Base-by-base conservation (phyloP, 2,329 filamentous ascomycete genomes). In the Helicocarpus griseus region DNA sequence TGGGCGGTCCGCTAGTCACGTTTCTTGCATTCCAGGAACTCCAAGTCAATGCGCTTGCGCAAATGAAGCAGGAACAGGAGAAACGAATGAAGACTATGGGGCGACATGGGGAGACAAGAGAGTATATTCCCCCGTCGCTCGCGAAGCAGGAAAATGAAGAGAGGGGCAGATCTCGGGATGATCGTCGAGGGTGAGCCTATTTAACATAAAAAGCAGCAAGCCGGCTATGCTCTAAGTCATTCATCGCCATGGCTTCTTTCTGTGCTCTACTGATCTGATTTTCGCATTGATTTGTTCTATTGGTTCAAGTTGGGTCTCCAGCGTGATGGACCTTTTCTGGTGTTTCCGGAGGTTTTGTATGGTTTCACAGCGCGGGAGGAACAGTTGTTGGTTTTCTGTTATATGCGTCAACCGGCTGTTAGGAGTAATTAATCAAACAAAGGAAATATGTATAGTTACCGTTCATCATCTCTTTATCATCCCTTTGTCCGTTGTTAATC, bases 1-100 rank as follows among this genome's bases (percentile, higher is more conserved):
- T 78, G 55, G 72, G 69, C n/a, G 71, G 70, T 2, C 62, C 69
- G 0, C 47, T 63, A 8, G 59, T 61, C n/a, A 68, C 67, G 2
- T 65, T 73, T 14, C 53, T 66, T 17, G 65, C 65, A 2, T 70
- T 73, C 36, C 63, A 72, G 46, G 63, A 68, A 26, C 54, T 74
- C 8, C 65, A 67, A 51, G 56, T 65, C 53, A 60, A 61, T 36
- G 61, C 63, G 3, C 54, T 70, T 22, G 54, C 58, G 13, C 51
- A 63, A 40, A 69, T 71, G 61, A 62, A 63, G 39, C 57, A 63
- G 11, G 60, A 63, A n/a, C 59, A 62, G 33, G 53, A 60, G 48
- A 60, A 57, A 52, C 50, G 59, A 43, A 54, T 54, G 41, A 51
- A 50, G 0, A 55, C 52, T 38, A 48, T 47, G 22, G 56, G 49